Base-by-base conservation (phyloP, 108 stramenopile species). In the Pinguiococcus pyrenoidosus region DNA sequence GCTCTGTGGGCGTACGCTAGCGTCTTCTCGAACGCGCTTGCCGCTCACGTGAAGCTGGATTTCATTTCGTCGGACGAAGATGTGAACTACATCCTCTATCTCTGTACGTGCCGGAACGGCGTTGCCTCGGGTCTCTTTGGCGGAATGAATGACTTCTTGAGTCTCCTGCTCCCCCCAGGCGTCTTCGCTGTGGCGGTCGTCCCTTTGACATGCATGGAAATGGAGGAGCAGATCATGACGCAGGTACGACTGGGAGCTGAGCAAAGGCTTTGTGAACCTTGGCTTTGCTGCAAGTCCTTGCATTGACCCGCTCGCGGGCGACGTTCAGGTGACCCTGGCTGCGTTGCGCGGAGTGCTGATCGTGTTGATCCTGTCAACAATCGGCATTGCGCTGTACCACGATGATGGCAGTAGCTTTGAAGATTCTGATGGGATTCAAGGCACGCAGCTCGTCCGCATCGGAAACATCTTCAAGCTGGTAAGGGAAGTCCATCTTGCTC, bases 1-100 rank as follows among this genome's bases (percentile, higher is more conserved):
- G 51, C 64, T 2, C 37, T 75, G 32, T 70, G 69, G 69, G 74
- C 68, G 4, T 75, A 71, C 54, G 56, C 59, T 17, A 49, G 44
- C 36, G 69, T 75, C 22, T 75, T 75, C 43, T 53, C 74, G 1
- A 63, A 64, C 4, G 54, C 63, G 23, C 32, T 48, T 23, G 13
- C 62, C 49, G 21, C 66, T 38, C 61, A 61, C 55, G 10, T 46
- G 33, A 26, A 37, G 37, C 2, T 56, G 49, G n/a, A 47, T 60
- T 27, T 18, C 38, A n/a, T 66, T 14, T 32, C 25, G 21, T 37
- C 21, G 12, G 36, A 56, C 20, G 33, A 21, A 18, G 14, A 21
- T 7, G 49, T 27, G 37, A 27, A 29, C 16, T 51, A 51, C 24
- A 27, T 54, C 1, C 24, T 61, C 12, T 75, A 68, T 32, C 46